phyloP scores from a whole-genome alignment of 352 stramenopile genomes.

The Phytophthora niederhauseri region DNA sequence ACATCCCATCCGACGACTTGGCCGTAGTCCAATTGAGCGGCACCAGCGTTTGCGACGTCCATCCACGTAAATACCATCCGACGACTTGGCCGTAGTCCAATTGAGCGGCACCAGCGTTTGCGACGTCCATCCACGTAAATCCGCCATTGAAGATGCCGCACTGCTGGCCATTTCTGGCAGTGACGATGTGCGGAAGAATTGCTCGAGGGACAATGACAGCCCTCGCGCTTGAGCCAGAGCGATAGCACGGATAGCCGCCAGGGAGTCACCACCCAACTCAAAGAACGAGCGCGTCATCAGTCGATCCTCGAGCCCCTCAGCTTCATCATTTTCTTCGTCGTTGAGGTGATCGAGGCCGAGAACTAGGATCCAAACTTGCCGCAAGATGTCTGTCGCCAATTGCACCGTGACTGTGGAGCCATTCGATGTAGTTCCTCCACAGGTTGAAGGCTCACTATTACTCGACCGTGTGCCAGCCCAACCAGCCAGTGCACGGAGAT shows the following conservation, averaged over 20 bases:
- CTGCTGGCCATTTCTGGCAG: slow-evolving; percentile 47
- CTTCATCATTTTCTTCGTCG: background rate
- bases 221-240: slow-evolving; percentile 55
- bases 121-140: slow-evolving; percentile 15
- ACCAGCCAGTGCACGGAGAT: slow-evolving; percentile 46
- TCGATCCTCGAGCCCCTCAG: slow-evolving; percentile 17
- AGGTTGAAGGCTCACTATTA: background rate
- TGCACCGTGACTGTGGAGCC: slow-evolving; percentile 24
- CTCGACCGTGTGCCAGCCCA: background rate
- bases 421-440: background rate
- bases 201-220: slow-evolving; percentile 47
- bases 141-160: slow-evolving; percentile 20
- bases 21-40: slow-evolving; percentile 43
- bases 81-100: slow-evolving; percentile 17
- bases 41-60: slow-evolving; percentile 32
- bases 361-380: slow-evolving; percentile 56
- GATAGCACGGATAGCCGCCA: slow-evolving; percentile 70
- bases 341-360: slow-evolving; percentile 38
- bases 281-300: slow-evolving; percentile 56
- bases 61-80: slow-evolving; percentile 3
- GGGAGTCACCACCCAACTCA: slow-evolving; percentile 68
- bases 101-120: slow-evolving; percentile 48
- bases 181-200: slow-evolving; percentile 48
- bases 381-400: slow-evolving; percentile 46
- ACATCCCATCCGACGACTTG: background rate